Evolutionary conservation across 257 asterid genomes (phyloP).

Genomic region (Lavandula angustifolia): DNA sequence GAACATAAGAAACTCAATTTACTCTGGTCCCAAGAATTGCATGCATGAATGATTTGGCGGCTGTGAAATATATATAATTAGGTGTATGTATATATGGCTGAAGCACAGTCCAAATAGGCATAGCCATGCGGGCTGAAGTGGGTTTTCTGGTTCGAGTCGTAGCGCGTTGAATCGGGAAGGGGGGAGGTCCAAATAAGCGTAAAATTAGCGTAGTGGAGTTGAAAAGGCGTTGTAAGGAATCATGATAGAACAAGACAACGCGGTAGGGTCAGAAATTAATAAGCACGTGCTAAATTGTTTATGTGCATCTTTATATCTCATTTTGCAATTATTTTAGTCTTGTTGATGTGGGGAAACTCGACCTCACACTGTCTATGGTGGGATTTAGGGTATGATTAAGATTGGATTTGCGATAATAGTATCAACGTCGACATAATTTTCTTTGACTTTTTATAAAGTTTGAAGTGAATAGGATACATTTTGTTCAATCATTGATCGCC

Average conservation of each 20-base stretch:
- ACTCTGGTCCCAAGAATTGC: conserved; percentile 2
- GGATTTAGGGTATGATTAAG: too few relatives aligned
- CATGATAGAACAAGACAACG: conserved; percentile 24
- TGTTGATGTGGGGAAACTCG: too few relatives aligned
- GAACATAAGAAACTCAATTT: not conserved
- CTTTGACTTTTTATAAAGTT: too few relatives aligned
- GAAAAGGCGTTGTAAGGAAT: not conserved
- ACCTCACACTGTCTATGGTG: too few relatives aligned
- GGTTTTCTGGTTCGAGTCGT: conserved; percentile 13
- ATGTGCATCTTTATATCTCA: not conserved
- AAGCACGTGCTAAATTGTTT: not conserved
- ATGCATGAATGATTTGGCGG: conserved; percentile 36
- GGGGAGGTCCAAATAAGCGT: conserved; percentile 47
- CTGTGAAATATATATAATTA: conserved; percentile 10
- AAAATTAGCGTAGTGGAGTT: conserved; percentile 32
- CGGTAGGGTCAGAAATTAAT: conserved; percentile 29
- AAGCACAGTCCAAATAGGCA: conserved; percentile 35
- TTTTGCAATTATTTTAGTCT: not conserved
- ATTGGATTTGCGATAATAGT: too few relatives aligned
- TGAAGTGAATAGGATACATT: too few relatives aligned
- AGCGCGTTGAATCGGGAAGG: conserved; percentile 52
- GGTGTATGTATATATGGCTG: not conserved
- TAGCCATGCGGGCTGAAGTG: not conserved
- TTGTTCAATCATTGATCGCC: not conserved
- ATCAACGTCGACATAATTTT: too few relatives aligned